These are phyloP conservation scores for Solanum okadae DNA, from an alignment of 257 asterid species.

Conservation along the genomic window DNA sequence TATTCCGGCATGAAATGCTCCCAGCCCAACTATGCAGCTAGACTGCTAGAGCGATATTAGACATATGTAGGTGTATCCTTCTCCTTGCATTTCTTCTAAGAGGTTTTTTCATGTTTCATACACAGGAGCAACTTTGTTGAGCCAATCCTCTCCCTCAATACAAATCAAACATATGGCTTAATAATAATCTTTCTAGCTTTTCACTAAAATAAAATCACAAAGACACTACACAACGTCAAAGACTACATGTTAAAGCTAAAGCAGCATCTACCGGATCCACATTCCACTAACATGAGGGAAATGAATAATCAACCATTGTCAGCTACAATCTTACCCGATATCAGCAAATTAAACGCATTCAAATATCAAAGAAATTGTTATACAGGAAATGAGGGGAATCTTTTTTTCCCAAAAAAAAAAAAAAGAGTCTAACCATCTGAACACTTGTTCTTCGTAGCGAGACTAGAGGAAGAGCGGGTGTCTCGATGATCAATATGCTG, in stretches of 20 bases:
- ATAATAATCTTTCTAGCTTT: background rate
- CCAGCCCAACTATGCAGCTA: background rate
- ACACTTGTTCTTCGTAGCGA: slow-evolving; percentile 43
- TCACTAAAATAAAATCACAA: background rate
- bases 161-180: background rate
- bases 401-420: background rate
- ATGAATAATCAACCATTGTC: background rate
- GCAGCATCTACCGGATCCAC: background rate
- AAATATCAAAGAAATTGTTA: background rate
- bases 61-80: background rate
- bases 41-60: background rate
- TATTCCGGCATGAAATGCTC: background rate
- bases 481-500: slow-evolving; percentile 51
- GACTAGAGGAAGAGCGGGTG: background rate
- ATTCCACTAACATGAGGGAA: background rate
- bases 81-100: background rate
- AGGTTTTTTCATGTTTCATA: background rate
- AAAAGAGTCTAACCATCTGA: slow-evolving; percentile 47
- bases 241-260: background rate
- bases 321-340: background rate
- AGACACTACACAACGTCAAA: background rate
- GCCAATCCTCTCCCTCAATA: background rate
- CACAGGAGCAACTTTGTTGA: background rate
- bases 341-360: background rate
- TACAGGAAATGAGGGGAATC: background rate